Evolutionary conservation across 2,329 filamentous ascomycete species (phyloP).

Genomic region (Claviceps lovelessii): DNA sequence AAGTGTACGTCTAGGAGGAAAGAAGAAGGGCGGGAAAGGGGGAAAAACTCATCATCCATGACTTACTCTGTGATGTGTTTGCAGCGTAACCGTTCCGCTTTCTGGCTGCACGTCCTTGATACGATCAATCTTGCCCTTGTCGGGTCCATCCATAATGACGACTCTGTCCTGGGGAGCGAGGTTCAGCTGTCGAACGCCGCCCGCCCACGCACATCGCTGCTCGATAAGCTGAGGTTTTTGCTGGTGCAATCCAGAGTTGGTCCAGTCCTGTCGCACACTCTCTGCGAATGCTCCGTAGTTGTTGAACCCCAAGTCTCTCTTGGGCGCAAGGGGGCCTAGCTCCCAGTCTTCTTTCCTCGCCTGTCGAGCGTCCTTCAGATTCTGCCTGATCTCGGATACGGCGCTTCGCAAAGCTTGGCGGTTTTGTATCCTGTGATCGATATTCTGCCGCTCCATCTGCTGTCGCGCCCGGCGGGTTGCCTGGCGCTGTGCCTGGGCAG

Average conservation of each 20-base stretch:
- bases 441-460: conserved; percentile 17
- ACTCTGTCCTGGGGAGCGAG: conserved; percentile 63
- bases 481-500: conserved; percentile 52
- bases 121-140: conserved; percentile 72
- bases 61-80: conserved; percentile 50
- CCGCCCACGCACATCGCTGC: conserved; percentile 40
- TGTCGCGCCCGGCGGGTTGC: conserved; percentile 34
- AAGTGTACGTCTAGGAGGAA: background rate
- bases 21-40: background rate
- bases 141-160: conserved; percentile 61
- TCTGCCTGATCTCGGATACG: conserved; percentile 19
- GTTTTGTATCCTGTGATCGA: conserved; percentile 16
- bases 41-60: background rate
- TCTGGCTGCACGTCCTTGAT: conserved; percentile 43
- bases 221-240: conserved; percentile 22
- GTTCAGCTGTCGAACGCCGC: conserved; percentile 41
- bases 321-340: conserved; percentile 63
- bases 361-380: conserved; percentile 27
- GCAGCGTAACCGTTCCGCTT: conserved; percentile 45
- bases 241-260: conserved; percentile 15
- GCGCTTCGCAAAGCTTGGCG: conserved; percentile 18
- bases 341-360: conserved; percentile 63
- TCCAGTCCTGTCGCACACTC: conserved; percentile 23
- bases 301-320: conserved; percentile 52
- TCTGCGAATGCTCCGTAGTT: conserved; percentile 42